Conservation (phyloP, 2,329 filamentous ascomycete genomes). For the Cercospora zeina region DNA sequence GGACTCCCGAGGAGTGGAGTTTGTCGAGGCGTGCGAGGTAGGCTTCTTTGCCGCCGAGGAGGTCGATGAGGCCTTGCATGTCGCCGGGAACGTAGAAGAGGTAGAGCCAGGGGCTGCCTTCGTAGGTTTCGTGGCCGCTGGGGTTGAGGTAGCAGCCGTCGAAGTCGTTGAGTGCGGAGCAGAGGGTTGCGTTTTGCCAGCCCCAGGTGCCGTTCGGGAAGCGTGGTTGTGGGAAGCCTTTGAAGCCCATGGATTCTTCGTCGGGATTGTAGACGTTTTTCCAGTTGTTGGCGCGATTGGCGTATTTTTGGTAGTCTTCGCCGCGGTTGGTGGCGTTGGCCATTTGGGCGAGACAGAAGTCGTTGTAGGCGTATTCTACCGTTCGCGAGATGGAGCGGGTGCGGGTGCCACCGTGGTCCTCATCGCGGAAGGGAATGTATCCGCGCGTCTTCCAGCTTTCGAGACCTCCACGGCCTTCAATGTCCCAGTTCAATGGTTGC, state of each 20-base stretch:
- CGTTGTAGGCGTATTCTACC: slow-evolving; percentile 62
- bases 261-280: slow-evolving; percentile 37
- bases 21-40: slow-evolving; percentile 49
- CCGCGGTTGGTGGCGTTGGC: slow-evolving; percentile 58
- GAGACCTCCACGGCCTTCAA: slow-evolving; percentile 45
- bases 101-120: slow-evolving; percentile 29
- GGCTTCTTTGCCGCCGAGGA: slow-evolving; percentile 25
- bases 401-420: slow-evolving; percentile 63
- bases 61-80: slow-evolving; percentile 27
- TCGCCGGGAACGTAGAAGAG: slow-evolving; percentile 30
- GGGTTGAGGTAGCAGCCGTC: slow-evolving; percentile 43
- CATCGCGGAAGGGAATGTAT: slow-evolving; percentile 42
- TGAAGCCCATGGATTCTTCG: slow-evolving; percentile 29
- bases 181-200: slow-evolving; percentile 30
- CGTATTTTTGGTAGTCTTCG: slow-evolving; percentile 58
- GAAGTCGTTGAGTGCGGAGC: slow-evolving; percentile 27
- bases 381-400: slow-evolving; percentile 45
- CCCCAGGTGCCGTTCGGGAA: slow-evolving; percentile 24
- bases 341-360: slow-evolving; percentile 66
- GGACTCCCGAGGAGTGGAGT: slow-evolving; percentile 58
- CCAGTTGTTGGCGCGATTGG: slow-evolving; percentile 63
- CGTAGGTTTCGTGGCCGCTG: slow-evolving; percentile 28
- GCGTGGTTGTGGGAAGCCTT: slow-evolving; percentile 29
- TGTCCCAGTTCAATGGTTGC: slow-evolving; percentile 35
- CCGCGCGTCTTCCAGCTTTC: slow-evolving; percentile 46